Evolutionary conservation across 345 rosid species (phyloP).

Genomic region (Salix purpurea): DNA sequence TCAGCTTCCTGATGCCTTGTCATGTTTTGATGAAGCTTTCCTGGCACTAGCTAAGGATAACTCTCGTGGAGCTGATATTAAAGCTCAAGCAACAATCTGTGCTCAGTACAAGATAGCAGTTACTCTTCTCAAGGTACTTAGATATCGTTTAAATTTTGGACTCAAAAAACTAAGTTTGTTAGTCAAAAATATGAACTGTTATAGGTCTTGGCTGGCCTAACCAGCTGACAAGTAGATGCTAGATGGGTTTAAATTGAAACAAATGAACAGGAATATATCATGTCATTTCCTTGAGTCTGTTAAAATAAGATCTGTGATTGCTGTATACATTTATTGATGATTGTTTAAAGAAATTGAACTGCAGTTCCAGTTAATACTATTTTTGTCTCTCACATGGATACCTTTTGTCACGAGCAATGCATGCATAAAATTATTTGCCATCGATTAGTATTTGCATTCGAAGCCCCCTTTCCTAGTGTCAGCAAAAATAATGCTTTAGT

Average conservation of each 20-base stretch:
- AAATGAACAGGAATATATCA: neutral
- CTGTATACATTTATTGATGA: neutral
- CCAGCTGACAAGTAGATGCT: neutral
- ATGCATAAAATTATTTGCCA: neutral
- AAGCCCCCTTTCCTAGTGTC: too few species aligned
- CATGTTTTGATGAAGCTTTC: slow-evolving; percentile 96
- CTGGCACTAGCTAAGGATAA: slow-evolving; percentile 93
- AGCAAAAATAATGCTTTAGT: neutral
- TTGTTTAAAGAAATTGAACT: neutral
- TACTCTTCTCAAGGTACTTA: slow-evolving; percentile 72
- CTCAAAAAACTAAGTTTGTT: neutral
- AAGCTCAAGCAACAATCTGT: slow-evolving; percentile 95
- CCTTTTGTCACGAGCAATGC: neutral
- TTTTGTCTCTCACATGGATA: neutral
- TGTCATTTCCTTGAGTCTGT: neutral
- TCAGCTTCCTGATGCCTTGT: slow-evolving; percentile 93
- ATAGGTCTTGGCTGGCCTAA: too few species aligned
- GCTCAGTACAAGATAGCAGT: slow-evolving; percentile 97
- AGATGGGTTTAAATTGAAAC: neutral
- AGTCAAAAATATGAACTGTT: neutral
- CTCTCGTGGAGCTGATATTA: slow-evolving; percentile 93
- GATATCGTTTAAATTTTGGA: neutral
- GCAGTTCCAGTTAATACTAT: neutral
- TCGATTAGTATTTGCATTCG: neutral
- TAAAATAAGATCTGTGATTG: neutral